Base-by-base conservation (phyloP, 768 basidiomycete species). In the Mrakia gelida region DNA sequence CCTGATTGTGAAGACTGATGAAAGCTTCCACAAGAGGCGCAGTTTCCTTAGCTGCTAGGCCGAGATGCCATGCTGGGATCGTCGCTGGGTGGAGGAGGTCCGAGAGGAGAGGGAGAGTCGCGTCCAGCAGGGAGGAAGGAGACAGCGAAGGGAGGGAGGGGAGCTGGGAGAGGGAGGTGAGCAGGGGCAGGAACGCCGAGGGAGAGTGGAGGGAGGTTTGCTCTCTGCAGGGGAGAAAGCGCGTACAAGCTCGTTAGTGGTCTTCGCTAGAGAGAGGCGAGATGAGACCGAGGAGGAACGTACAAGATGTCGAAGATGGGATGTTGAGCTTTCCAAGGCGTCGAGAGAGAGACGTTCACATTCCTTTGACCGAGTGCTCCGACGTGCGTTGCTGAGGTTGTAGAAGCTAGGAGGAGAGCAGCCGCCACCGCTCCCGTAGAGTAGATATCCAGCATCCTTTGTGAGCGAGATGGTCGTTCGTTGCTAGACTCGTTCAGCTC, bases 21-120 rank as follows among this genome's bases (percentile, higher is more conserved):
- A 91, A 92, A 0, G 95, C 94, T 78, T 93, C 90, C 38, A 98
- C 88, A 81, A 90, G 91, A 0, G 95, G 94, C 0, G 89, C 89
- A 10, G 91, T 88, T 3, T 91, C 88, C 80, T 95, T 93, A 74
- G 95, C 86, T 0, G 90, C 91, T 34, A 98, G 87, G 67, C 89
- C 89, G 84, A 91, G 88, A 80, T 93, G 87, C 78, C 78, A 79
- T 7, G 73, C 28, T 26, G 74, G 43, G 18, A 94, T 88, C 1
- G 88, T 86, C 38, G 88, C 87, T 21, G 89, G 81, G 0, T 77
- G 72, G 41, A 79, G 75, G 38, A 75, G 18, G 68, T 77, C 0
- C 41, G 41, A 49, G 76, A 86, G 71, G 86, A 83, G 0, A 82
- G 82, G 13, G 88, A 87, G 80, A 23, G 81, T 70, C 9, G 74